Base-by-base conservation (phyloP, 208 protist genomes). In the Eutreptiella sp. region DNA sequence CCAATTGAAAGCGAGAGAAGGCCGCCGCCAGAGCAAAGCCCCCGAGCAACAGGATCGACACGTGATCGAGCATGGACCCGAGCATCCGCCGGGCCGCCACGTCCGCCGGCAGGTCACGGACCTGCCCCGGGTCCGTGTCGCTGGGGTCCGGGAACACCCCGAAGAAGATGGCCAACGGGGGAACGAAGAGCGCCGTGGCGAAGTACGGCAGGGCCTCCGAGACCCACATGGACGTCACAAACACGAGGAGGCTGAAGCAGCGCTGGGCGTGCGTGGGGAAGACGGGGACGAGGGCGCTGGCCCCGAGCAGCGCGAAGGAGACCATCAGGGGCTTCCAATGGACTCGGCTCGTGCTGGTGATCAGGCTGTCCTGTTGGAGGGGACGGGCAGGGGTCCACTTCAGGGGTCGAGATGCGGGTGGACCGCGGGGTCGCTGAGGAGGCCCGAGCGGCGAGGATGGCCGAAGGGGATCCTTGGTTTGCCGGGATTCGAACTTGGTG, bases 201-300 rank as follows among this genome's bases (percentile, higher is more conserved):
- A 90, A 91, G 63, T 86, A 87, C 1, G 89, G 84, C 45, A 93
- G 83, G 26, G 89, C 87, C 76, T 93, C 84, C 3, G 85, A 88
- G 46, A 89, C 78, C 87, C 89, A 94, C 35, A 94, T 68, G 4
- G 76, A 68, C n/a, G 88, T 73, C 43, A 93, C 74, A 9, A 88
- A 66, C 31, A 74, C 74, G 42, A 93, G 87, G 0, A 94, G 72
- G 2, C 83, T 80, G 5, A 89, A 53, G 59, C 89, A 94, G 60
- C 91, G 88, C 61, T 91, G 86, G 21, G 85, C 88, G 54, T 86
- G 61, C 16, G 78, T 72, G n/a, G 31, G 34, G 31, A 89, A 61
- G 34, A 89, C 55, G 7, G 87, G 85, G 14, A 79, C 28, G 53
- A 72, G 67, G n/a, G n/a, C n/a, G n/a, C n/a, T n/a, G n/a, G n/a